Conservation (phyloP, 225 moss, liverwort and hornwort species). For the Takakia lepidozioides region DNA sequence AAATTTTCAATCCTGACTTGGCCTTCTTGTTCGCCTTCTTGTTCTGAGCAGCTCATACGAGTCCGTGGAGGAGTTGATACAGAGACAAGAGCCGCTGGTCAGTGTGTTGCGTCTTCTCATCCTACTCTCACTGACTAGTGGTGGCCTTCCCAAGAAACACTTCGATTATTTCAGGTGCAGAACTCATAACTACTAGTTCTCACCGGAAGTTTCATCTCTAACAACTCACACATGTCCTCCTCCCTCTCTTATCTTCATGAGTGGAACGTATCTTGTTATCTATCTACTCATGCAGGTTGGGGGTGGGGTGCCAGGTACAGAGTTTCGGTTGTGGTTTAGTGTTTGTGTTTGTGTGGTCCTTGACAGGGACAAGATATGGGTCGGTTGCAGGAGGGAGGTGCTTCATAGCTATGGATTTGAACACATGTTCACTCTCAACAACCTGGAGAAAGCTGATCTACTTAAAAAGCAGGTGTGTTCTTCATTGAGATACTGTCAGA, state of each 20-base stretch:
- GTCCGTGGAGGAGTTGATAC: constrained; percentile 93
- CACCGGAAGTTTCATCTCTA: not conserved
- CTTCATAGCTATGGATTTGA: constrained; percentile 98
- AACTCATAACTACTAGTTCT: not conserved
- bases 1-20: no score
- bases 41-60: constrained; percentile 58
- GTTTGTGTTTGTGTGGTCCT: no score
- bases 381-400: constrained; percentile 63
- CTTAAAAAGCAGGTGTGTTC: constrained; percentile 60
- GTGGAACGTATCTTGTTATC: no score
- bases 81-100: constrained; percentile 70
- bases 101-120: constrained; percentile 84
- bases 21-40: no score
- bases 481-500: no score
- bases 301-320: no score
- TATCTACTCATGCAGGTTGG: no score
- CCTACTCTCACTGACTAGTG: constrained; percentile 79
- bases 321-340: no score
- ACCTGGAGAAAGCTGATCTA: constrained; percentile 87
- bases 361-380: not conserved
- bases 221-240: no score
- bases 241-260: constrained; percentile 4
- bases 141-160: constrained; percentile 91
- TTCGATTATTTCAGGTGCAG: constrained; percentile 84
- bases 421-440: constrained; percentile 86